Evolutionary conservation across 352 stramenopile genomes (phyloP), one percentile per base, ranked within the genome.

Genomic region (Globisporangium iwayamae): DNA sequence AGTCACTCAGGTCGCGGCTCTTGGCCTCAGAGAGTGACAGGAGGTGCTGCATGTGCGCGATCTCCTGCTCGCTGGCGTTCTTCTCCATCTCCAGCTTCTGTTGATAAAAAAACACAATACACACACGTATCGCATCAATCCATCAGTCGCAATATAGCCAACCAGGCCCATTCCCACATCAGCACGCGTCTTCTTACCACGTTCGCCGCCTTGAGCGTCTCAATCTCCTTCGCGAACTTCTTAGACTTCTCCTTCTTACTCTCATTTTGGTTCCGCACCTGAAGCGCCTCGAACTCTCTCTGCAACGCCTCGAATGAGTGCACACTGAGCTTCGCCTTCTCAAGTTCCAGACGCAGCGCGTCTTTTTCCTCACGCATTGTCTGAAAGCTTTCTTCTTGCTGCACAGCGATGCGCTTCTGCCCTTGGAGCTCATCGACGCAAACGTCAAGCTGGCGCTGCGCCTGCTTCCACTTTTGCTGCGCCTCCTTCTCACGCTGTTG

Each of bases 61-160:
- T 74, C 43, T 90, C 74, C 10, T 90, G 78, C 32, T 87, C 69
- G 28, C 77, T 72, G 10, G 71, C 70, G 47, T 87, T 73, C 41
- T 78, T 79, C 34, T 79, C 71, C 28, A 77, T 67, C 65, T 85
- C 72, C 16, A 83, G 53, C 74, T 79, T 80, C 80, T 90, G 52
- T 51, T 47, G 22, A n/a, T n/a, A 47, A 20, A 14, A 20, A 20
- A 28, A 2, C 25, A 28, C 25, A 28, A 28, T 28, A 2, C 25
- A 28, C 28, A 32, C 3, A 68, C 18, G 55, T n/a, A 39, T 9
- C 63, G n/a, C 22, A 46, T 41, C 36, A 41, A 14, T 39, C 43
- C 7, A 10, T 48, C 43, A 22, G 43, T 22, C n/a, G 25, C 25
- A 48, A 9, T 28, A 28, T 2, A 28, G 25, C 2, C 25, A 48